Evolutionary conservation across 352 stramenopile species (phyloP).

Genomic region (Phytophthora capsici): DNA sequence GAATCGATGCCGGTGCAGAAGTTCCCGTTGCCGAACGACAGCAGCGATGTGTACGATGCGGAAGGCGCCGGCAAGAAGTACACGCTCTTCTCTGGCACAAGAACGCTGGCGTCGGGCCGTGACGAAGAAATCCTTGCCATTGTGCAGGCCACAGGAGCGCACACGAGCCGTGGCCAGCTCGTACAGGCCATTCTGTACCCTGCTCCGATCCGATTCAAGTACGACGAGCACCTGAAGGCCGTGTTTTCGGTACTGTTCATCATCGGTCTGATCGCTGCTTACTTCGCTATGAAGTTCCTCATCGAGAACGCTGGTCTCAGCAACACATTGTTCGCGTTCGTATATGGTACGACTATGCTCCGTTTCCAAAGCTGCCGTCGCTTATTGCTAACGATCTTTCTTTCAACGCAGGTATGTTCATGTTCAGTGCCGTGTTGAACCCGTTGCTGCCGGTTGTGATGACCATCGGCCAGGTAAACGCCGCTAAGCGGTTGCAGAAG

Average conservation of each 20-base stretch:
- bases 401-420: conserved; percentile 54
- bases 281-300: conserved; percentile 78
- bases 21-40: conserved; percentile 62
- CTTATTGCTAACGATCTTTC: too few relatives aligned
- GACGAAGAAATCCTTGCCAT: conserved; percentile 77
- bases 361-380: conserved; percentile 9
- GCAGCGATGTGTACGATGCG: conserved; percentile 56
- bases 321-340: conserved; percentile 75
- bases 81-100: conserved; percentile 89
- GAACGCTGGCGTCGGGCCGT: conserved; percentile 69
- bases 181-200: conserved; percentile 89
- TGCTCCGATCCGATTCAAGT: conserved; percentile 90
- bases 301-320: conserved; percentile 68
- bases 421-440: conserved; percentile 78
- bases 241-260: conserved; percentile 84
- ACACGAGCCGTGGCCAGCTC: conserved; percentile 87
- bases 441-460: conserved; percentile 91
- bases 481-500: conserved; percentile 74
- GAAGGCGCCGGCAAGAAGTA: conserved; percentile 79
- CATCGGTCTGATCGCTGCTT: conserved; percentile 76
- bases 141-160: conserved; percentile 81
- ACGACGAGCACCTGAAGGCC: conserved; percentile 89
- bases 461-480: conserved; percentile 87
- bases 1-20: conserved; percentile 91
- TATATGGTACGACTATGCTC: conserved; percentile 85